Conservation (phyloP, 2,329 filamentous ascomycete genomes). For the Dactylella cylindrospora region DNA sequence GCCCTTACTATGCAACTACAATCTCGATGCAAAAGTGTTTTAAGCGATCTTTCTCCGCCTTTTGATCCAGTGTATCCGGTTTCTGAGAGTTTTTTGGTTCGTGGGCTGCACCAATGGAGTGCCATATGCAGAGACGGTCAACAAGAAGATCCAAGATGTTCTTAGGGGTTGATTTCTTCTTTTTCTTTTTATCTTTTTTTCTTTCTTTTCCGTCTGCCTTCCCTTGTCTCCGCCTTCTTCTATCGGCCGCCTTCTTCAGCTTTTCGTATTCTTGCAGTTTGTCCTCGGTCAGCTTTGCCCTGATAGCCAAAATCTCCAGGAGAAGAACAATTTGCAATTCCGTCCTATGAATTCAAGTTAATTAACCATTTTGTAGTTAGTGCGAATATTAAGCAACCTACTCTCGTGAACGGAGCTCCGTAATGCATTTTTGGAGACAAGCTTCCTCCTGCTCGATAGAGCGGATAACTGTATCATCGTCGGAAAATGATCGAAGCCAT, state of each 20-base stretch:
- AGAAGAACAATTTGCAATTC: slow-evolving; percentile 79
- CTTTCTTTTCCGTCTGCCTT: slow-evolving; percentile 49
- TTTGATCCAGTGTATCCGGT: slow-evolving; percentile 24
- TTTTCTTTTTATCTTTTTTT: slow-evolving; percentile 50
- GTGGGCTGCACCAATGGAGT: slow-evolving; percentile 61
- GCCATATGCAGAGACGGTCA: slow-evolving; percentile 80
- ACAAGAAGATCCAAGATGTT: slow-evolving; percentile 73
- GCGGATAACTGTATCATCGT: slow-evolving; percentile 26
- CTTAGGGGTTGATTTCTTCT: slow-evolving; percentile 54
- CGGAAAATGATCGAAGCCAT: slow-evolving; percentile 28
- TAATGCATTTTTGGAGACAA: slow-evolving; percentile 24
- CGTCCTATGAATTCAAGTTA: slow-evolving; percentile 53
- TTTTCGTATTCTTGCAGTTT: slow-evolving; percentile 52
- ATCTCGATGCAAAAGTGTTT: slow-evolving; percentile 79
- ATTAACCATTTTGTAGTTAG: background rate
- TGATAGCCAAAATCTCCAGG: slow-evolving; percentile 72
- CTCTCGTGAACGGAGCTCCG: slow-evolving; percentile 33
- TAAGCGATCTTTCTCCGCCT: slow-evolving; percentile 61
- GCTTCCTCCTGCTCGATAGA: slow-evolving; percentile 27
- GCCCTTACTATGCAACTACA: slow-evolving; percentile 71
- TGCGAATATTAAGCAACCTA: background rate
- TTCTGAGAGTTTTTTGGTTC: slow-evolving; percentile 46
- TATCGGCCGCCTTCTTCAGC: slow-evolving; percentile 45
- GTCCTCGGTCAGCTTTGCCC: slow-evolving; percentile 57
- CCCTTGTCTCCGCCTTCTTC: slow-evolving; percentile 55